Percentiles rank a stretch among this genome's conserved stretches.
Conservation (phyloP, 495 filamentous ascomycete genomes). For the Saxophila tyrrhenica region DNA sequence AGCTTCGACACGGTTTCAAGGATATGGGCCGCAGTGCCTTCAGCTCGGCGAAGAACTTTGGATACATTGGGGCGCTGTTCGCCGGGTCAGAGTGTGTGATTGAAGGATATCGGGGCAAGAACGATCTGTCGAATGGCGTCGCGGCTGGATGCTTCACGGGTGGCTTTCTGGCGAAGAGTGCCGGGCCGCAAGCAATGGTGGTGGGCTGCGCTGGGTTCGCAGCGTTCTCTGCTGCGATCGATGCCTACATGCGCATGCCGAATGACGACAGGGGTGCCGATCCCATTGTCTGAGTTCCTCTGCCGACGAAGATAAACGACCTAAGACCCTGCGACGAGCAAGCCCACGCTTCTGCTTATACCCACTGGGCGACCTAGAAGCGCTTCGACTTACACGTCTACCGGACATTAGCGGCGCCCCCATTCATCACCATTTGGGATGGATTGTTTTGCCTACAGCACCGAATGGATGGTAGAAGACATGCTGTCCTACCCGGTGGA, state of each 20-base stretch:
- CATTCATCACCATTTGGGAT: too few relatives aligned
- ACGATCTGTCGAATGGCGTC: constrained; percentile 82
- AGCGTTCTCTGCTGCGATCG: constrained; percentile 89
- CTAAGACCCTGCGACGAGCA: too few relatives aligned
- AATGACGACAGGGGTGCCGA: constrained; percentile 21
- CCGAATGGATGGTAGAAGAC: too few relatives aligned
- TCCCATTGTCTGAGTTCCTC: constrained; percentile 13
- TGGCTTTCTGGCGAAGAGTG: constrained; percentile 69
- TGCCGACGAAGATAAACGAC: background rate
- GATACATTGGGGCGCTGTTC: constrained; percentile 79
- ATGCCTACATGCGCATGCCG: constrained; percentile 57
- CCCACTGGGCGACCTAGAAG: too few relatives aligned
- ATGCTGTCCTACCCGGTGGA: too few relatives aligned
- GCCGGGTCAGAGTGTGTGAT: constrained; percentile 90
- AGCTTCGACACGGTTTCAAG: constrained; percentile 72
- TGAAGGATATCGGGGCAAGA: constrained; percentile 80
- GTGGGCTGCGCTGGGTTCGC: constrained; percentile 90
- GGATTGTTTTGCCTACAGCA: too few relatives aligned
- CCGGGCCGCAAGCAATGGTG: constrained; percentile 81
- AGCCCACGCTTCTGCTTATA: too few relatives aligned
- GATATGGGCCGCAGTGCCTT: constrained; percentile 84
- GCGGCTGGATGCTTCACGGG: constrained; percentile 86
- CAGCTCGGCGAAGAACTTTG: constrained; percentile 90
- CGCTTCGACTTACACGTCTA: too few relatives aligned
- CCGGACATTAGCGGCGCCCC: too few relatives aligned